Evolutionary conservation across 1,139 yeast species (phyloP), one percentile per base, ranked within the genome.

Genomic region (Candida sp.): DNA sequence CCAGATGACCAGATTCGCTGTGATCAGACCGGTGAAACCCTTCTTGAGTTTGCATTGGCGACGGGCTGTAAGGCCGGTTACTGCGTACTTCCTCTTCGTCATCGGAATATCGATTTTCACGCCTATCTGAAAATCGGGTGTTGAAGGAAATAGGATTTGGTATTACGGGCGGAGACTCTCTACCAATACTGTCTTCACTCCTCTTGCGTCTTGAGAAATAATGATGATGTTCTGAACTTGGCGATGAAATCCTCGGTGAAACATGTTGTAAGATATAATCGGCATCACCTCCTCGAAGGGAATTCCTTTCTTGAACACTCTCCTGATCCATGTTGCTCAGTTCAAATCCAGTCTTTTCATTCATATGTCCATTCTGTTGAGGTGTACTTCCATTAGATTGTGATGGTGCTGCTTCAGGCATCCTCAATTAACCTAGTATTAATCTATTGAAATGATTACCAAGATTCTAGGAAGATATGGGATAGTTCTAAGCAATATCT

Each of bases 91-190:
- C 66, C 7, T 66, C 66, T 33, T 63, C 60, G 1, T 64, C 67
- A 33, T 49, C 46, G 1, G 45, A 45, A 43, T 63, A 68, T 27
- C 72, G 49, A 4, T 52, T 49, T 43, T 68, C 70, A 25, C 52
- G 44, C 19, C 51, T 54, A 44, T 66, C 71, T 5, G 44, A 53
- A 22, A 46, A 47, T 35, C 53, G 46, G 36, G 53, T 55, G 39
- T 62, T 58, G 42, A 65, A 63, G 9, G 60, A 50, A 49, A 64
- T 57, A 0, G 73, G 55, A 43, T 68, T 68, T 1, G 62, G 56
- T 8, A 68, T 53, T 1, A 61, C 49, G 30, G 50, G 50, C 4
- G 60, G 53, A 2, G 62, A 49, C n/a, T 58, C 62, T 27, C 47
- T 47, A 11, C 47, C 49, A 35, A 46, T 32, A 8, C 27, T 42